phyloP scores from a whole-genome alignment of 139 green algal species.

The Volvox africanus region DNA sequence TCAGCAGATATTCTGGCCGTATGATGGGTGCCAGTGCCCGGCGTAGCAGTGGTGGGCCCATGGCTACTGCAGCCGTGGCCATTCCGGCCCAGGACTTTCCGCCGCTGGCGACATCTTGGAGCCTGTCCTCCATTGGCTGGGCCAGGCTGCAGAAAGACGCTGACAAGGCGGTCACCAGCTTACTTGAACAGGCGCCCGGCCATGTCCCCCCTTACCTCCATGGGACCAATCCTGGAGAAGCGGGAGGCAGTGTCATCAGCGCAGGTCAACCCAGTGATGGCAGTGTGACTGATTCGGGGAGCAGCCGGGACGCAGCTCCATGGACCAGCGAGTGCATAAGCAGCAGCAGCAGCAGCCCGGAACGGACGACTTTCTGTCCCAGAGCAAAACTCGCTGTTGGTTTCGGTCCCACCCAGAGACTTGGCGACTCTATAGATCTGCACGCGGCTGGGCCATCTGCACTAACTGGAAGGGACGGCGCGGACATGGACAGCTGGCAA shows the following conservation, averaged over 20 bases:
- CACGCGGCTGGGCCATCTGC: no score
- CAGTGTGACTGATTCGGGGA: not conserved
- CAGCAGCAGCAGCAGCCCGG: not conserved
- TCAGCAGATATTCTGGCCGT: not conserved
- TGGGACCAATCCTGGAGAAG: not conserved
- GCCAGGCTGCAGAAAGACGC: not conserved
- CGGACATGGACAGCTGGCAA: no score
- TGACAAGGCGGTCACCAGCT: not conserved
- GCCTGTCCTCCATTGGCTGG: conserved; percentile 14
- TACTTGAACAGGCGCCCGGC: not conserved
- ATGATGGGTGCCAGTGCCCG: not conserved
- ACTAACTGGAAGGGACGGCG: no score
- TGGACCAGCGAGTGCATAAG: not conserved
- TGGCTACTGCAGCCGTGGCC: not conserved
- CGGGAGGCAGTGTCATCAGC: not conserved
- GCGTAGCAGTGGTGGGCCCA: not conserved
- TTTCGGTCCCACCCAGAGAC: no score
- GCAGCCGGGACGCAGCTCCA: not conserved
- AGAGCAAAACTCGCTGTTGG: no score
- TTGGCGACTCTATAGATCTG: no score
- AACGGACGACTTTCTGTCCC: not conserved
- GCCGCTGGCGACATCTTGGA: not conserved
- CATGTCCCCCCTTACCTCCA: no score
- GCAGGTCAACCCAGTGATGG: not conserved
- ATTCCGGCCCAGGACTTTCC: not conserved